Evolutionary conservation across 345 rosid species (phyloP), one percentile per base, ranked within the genome.

Genomic region (Euphorbia tirucalli): DNA sequence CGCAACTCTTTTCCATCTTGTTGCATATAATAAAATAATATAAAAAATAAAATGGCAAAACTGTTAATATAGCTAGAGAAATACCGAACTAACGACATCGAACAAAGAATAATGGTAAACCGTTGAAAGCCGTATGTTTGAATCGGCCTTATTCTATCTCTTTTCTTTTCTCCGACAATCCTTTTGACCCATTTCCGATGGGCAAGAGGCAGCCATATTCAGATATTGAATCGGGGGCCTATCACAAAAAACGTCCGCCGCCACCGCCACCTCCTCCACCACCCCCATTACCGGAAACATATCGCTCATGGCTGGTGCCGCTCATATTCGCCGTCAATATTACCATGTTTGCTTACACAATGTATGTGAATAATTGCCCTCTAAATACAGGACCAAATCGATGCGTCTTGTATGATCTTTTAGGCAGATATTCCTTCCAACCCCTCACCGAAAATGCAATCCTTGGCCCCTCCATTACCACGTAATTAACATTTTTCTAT

Each of bases 341-440:
- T 28, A 74, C 74, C 24, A 46, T 82, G 61, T 90, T 93, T 74
- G 72, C 74, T 11, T 71, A 69, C 77, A 76, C 86, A n/a, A 87
- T 93, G 98, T 82, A 89, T 60, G 60, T 82, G 32, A 89, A 93
- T 35, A 73, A 93, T 70, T 93, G 97, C 58, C 97, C 98, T 2
- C 73, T 62, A 3, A 74, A 68, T 48, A 73, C 57, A 18, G 74
- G 68, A 0, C 30, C 88, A 11, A 75, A 83, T 11, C 73, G 77
- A 1, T 90, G 96, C 61, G 2, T 90, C 37, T 60, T 81, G 1
- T 82, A 69, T 70, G 77, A 79, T 57, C 27, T 19, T 25, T 14
- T 77, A 4, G 69, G 69, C 65, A 67, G 80, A 28, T 77, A 25
- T 66, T 77, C 80, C 4, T 77, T 77, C 56, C 80, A 77, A 43